These are phyloP conservation scores for Plasmodium coatneyi DNA, from an alignment of 169 alveolate genomes.

Conservation along the genomic window DNA sequence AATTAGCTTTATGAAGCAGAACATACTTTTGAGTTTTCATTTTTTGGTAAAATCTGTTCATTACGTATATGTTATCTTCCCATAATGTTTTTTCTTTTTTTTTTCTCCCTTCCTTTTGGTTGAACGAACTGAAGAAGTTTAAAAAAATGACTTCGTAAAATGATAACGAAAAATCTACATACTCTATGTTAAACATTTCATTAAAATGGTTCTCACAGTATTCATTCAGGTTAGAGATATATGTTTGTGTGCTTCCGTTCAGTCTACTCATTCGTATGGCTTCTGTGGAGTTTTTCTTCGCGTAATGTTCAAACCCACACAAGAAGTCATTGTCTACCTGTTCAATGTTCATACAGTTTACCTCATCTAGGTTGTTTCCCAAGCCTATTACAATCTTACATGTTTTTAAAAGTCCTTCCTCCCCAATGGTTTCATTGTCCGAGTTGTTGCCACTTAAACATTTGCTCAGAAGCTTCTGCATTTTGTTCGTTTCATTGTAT, in stretches of 20 bases:
- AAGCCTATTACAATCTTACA: conserved; percentile 18
- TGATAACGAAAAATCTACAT: conserved; percentile 17
- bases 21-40: conserved; percentile 28
- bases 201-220: conserved; percentile 68
- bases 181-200: conserved; percentile 39
- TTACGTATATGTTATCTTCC: conserved; percentile 25
- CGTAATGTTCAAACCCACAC: conserved; percentile 50
- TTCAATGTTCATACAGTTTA: conserved; percentile 12
- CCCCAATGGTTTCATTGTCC: not conserved
- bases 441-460: conserved; percentile 11
- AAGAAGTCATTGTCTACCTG: conserved; percentile 21
- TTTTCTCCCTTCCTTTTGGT: not conserved
- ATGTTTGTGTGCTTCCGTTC: not conserved
- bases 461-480: conserved; percentile 32
- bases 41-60: conserved; percentile 13
- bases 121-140: conserved; percentile 52
- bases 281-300: conserved; percentile 25
- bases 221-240: conserved; percentile 23
- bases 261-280: not conserved
- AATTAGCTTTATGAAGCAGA: conserved; percentile 54
- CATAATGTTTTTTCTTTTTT: conserved; percentile 1
- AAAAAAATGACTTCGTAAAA: conserved; percentile 39
- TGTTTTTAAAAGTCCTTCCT: conserved; percentile 36
- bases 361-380: conserved; percentile 2
- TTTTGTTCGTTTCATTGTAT: conserved; percentile 18